Evolutionary conservation across 192 early-diverging fungal species (phyloP), one percentile per base, ranked within the genome.

Genomic region (Entomortierella beljakovae): DNA sequence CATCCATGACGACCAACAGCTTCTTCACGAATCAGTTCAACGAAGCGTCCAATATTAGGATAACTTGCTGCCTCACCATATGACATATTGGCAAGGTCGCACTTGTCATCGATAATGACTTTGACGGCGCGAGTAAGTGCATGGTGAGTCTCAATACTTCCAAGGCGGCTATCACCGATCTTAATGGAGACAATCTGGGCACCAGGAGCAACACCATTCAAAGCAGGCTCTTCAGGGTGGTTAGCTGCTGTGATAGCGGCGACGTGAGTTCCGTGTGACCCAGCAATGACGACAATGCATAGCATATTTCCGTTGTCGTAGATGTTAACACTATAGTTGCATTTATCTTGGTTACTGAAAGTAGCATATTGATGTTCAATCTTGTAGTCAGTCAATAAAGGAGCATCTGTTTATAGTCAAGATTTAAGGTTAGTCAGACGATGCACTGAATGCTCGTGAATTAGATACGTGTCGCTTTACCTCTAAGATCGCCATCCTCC

Each of bases 191-290:
- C 82, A 61, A 99, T 87, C 85, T 98, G 94, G 15, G 96, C 95
- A 56, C 97, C 98, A 0, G 98, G 98, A 7, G 98, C 98, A 38
- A 96, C 85, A 71, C 98, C 98, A 75, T 96, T 94, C 51, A 93
- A 82, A 34, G 83, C 84, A 6, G 93, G 92, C 46, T 95, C 92
- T 9, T 96, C 93, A 6, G 96, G 94, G 70, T 92, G 90, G 82
- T 97, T 82, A 13, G 95, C 96, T 2, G 95, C 95, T 20, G 95
- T 83, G 69, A 99, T 98, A 25, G 92, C 94, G 35, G 97, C 95
- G 53, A 99, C 98, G 65, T 99, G 98, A 8, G 94, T 98, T 26
- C 94, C 93, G 71, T 99, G 98, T 29, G 88, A 76, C n/a, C 95
- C 93, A 50, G 88, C 88, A 40, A 89, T 75, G 32, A 92, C 93